Conservation (phyloP, 176 grass and related monocot genomes). For the Phoenix roebelenii region DNA sequence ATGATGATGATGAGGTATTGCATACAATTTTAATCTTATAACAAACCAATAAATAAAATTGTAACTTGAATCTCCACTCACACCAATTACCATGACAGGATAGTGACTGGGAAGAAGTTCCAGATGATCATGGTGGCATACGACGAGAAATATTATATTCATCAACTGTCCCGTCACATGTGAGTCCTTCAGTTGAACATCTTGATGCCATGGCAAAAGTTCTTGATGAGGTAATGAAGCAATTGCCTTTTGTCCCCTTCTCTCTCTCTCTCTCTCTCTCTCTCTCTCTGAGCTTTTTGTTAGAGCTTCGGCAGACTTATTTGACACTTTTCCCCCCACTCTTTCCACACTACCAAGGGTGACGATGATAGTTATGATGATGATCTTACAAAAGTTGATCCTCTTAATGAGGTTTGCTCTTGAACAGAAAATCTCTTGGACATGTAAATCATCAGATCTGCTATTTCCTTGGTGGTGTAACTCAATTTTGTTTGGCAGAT, state of each 20-base stretch:
- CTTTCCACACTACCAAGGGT: conserved; percentile 15
- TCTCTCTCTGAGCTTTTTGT: too few relatives aligned
- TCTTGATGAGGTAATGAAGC: conserved; percentile 53
- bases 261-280: too few relatives aligned
- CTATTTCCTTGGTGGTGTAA: background rate
- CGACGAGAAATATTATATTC: conserved; percentile 50
- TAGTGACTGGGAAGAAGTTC: conserved; percentile 78
- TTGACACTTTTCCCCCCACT: background rate
- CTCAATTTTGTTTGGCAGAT: conserved; percentile 37
- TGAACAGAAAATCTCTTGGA: background rate
- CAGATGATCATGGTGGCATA: conserved; percentile 26
- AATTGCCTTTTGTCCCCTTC: too few relatives aligned
- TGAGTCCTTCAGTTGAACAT: conserved; percentile 56
- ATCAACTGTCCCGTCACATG: conserved; percentile 47
- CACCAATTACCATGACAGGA: conserved; percentile 38
- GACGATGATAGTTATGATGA: conserved; percentile 55
- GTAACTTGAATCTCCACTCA: background rate
- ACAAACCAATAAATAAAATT: conserved; percentile 1
- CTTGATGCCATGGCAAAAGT: conserved; percentile 83
- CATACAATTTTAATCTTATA: too few relatives aligned
- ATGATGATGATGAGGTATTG: conserved; percentile 38
- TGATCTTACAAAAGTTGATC: conserved; percentile 65
- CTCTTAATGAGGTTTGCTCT: conserved; percentile 65
- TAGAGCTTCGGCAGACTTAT: background rate
- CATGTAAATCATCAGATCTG: conserved; percentile 13